Evolutionary conservation across 257 asterid species (phyloP).

Genomic region (Ballota nigra): DNA sequence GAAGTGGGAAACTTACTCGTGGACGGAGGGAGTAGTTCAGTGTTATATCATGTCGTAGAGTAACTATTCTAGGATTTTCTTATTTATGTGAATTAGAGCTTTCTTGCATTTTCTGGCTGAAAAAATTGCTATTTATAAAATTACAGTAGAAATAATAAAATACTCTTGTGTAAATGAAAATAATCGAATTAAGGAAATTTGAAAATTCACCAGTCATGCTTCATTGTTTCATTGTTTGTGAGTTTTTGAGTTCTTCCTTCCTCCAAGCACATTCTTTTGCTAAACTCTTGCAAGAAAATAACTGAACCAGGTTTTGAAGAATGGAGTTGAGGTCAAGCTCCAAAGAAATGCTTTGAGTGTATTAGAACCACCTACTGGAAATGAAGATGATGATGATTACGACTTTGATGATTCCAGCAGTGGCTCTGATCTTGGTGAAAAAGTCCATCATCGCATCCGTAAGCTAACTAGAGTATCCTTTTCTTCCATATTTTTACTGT

Average conservation of each 20-base stretch:
- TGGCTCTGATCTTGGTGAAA: slow-evolving; percentile 66
- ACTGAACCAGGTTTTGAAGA: slow-evolving; percentile 68
- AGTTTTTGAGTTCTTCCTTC: not conserved
- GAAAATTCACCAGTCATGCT: not conserved
- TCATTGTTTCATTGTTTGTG: not conserved
- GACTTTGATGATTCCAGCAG: slow-evolving; percentile 71
- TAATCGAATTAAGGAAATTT: not conserved
- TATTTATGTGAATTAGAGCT: not conserved
- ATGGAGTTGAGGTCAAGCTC: slow-evolving; percentile 91
- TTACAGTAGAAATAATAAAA: not conserved
- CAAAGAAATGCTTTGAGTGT: slow-evolving; percentile 93
- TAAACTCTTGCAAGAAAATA: not conserved
- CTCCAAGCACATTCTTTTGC: not conserved
- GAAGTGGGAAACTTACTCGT: no score
- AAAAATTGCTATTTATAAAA: not conserved
- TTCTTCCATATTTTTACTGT: not conserved
- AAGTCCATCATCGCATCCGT: slow-evolving; percentile 54
- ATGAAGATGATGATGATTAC: slow-evolving; percentile 72
- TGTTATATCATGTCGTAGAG: not conserved
- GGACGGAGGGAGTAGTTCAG: no score
- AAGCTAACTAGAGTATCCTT: slow-evolving; percentile 25
- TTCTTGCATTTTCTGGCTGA: not conserved
- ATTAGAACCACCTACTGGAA: slow-evolving; percentile 83
- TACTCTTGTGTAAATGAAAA: not conserved
- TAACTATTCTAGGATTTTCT: not conserved